These are phyloP conservation scores for Monosporascus sp. DNA, from an alignment of 2,329 filamentous ascomycete genomes.

Conservation along the genomic window DNA sequence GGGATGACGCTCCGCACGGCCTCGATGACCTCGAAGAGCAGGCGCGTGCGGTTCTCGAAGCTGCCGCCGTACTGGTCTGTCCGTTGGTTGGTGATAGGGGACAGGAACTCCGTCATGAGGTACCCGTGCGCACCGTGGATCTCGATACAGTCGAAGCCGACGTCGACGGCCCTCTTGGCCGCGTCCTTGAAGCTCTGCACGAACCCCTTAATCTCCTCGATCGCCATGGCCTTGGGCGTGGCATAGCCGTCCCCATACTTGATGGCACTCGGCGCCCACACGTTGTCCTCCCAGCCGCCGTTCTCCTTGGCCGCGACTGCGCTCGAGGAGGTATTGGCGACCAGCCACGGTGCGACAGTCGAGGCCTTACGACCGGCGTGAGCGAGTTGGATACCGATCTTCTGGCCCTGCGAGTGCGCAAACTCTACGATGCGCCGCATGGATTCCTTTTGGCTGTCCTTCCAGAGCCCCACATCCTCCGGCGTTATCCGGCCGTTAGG, in stretches of 20 bases:
- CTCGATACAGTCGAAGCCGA: conserved; percentile 46
- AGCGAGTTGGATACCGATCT: conserved; percentile 73
- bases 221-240: conserved; percentile 45
- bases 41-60: conserved; percentile 61
- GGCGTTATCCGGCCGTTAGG: conserved; percentile 79
- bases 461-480: conserved; percentile 75
- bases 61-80: conserved; percentile 56
- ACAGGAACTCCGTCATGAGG: conserved; percentile 40
- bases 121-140: conserved; percentile 47
- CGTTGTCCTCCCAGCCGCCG: conserved; percentile 54
- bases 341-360: conserved; percentile 62
- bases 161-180: conserved; percentile 52
- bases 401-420: conserved; percentile 71
- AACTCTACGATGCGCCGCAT: conserved; percentile 71
- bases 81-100: conserved; percentile 36
- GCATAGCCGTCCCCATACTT: conserved; percentile 57
- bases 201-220: conserved; percentile 47
- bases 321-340: conserved; percentile 39
- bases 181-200: conserved; percentile 52
- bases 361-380: conserved; percentile 73
- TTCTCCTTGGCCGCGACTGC: conserved; percentile 48
- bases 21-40: conserved; percentile 50
- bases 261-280: conserved; percentile 47
- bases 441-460: conserved; percentile 73
- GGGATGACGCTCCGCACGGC: conserved; percentile 50